phyloP scores from a whole-genome alignment of 1,284 basidiomycete genomes.

The Cutaneotrichosporon dermatis region DNA sequence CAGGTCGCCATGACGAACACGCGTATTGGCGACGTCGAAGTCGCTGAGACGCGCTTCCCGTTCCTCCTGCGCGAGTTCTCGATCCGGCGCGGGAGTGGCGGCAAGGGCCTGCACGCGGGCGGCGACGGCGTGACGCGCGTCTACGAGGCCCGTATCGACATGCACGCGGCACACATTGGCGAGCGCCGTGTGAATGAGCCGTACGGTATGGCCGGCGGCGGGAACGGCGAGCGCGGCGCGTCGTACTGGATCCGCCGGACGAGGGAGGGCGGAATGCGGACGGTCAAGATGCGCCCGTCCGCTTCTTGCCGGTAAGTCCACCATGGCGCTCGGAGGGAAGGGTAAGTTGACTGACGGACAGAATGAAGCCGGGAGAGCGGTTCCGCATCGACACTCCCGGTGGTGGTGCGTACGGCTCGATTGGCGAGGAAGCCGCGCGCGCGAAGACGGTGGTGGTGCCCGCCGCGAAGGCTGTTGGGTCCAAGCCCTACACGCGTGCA shows the following conservation, averaged over 20 bases:
- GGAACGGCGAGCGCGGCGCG: constrained; percentile 21
- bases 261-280: constrained; percentile 60
- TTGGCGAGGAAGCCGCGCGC: background rate
- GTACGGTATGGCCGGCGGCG: constrained; percentile 31
- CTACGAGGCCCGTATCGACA: constrained; percentile 76
- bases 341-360: background rate
- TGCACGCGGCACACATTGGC: constrained; percentile 65
- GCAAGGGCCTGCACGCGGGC: constrained; percentile 70
- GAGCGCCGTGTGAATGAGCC: constrained; percentile 31
- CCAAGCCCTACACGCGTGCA: background rate
- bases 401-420: constrained; percentile 29
- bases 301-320: background rate
- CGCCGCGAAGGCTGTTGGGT: background rate
- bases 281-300: constrained; percentile 1
- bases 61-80: constrained; percentile 78
- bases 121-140: constrained; percentile 85
- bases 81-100: constrained; percentile 69
- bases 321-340: too few species aligned
- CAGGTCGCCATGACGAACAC: constrained; percentile 73
- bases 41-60: constrained; percentile 57
- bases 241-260: constrained; percentile 29
- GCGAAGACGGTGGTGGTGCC: background rate
- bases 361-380: constrained; percentile 25
- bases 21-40: constrained; percentile 75
- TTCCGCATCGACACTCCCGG: constrained; percentile 34